These are phyloP conservation scores for Penicillium fimorum DNA, from an alignment of 495 filamentous ascomycete genomes.

Conservation along the genomic window DNA sequence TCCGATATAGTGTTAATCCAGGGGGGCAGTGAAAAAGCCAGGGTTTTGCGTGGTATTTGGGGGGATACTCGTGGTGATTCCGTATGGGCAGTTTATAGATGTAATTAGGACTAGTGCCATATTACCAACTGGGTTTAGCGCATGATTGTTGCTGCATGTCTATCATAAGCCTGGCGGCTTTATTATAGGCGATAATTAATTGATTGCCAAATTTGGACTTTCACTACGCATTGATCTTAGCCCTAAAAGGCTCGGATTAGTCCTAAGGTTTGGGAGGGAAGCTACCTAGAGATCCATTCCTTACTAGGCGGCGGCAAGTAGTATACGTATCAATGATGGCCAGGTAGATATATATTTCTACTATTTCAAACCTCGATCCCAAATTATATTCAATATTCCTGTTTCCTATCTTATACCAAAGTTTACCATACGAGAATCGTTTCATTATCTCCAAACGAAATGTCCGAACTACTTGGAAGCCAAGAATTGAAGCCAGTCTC, in stretches of 20 bases:
- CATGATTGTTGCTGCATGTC: too few species aligned
- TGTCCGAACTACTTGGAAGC: conserved; percentile 9
- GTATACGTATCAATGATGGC: conserved; percentile 6
- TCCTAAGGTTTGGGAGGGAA: conserved; percentile 5
- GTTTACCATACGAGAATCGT: conserved; percentile 2
- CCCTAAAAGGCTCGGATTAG: conserved; percentile 1
- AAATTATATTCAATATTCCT: conserved; percentile 1
- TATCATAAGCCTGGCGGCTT: too few species aligned
- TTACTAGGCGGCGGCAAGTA: conserved; percentile 6
- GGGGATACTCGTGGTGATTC: too few species aligned
- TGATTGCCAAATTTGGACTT: too few species aligned
- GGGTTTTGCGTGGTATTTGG: too few species aligned
- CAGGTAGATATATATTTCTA: conserved; percentile 5
- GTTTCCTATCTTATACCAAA: conserved; percentile 5
- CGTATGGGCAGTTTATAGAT: too few species aligned
- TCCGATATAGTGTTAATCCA: too few species aligned
- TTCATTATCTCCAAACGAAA: conserved; percentile 8
- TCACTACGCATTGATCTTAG: too few species aligned
- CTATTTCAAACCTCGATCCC: conserved; percentile 5
- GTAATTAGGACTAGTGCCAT: too few species aligned
- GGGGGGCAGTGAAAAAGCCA: too few species aligned
- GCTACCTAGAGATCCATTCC: conserved; percentile 2
- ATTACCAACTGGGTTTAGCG: too few species aligned
- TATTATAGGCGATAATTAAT: too few species aligned
- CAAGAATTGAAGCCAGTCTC: conserved; percentile 4